Percentiles rank a stretch among this genome's conserved stretches.
These are phyloP conservation scores for Chlamydomonas reinhardtii DNA, from an alignment of 163 green algal species.

Conservation along the genomic window DNA sequence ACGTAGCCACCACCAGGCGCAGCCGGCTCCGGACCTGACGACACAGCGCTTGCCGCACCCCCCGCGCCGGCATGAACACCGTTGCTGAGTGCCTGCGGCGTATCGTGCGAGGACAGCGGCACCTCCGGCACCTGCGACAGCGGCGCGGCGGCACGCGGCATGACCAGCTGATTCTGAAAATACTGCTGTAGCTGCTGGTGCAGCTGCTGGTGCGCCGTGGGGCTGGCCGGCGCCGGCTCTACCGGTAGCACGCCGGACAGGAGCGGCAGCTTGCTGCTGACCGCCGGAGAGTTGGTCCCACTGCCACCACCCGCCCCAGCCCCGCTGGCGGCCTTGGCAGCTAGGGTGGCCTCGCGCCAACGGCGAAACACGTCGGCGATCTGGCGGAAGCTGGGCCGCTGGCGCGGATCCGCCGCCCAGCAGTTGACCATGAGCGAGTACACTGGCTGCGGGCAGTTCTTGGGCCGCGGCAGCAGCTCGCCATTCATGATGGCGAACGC, in stretches of 20 bases:
- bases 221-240: not conserved
- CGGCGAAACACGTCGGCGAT: slow-evolving; percentile 29
- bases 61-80: no score
- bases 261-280: not conserved
- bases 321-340: slow-evolving; percentile 6
- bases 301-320: not conserved
- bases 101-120: no score
- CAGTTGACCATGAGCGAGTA: slow-evolving; percentile 42
- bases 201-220: not conserved
- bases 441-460: slow-evolving; percentile 30
- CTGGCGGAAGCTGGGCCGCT: slow-evolving; percentile 33
- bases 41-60: no score
- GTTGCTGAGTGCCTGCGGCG: no score
- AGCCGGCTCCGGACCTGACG: no score
- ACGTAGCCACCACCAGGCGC: no score
- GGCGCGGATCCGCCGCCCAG: slow-evolving; percentile 8
- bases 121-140: no score
- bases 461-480: slow-evolving; percentile 30
- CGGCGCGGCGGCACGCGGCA: no score
- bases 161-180: not conserved
- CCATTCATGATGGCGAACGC: slow-evolving; percentile 2
- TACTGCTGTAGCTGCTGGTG: not conserved
- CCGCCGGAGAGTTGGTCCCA: not conserved
- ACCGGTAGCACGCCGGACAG: not conserved
- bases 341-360: slow-evolving; percentile 31